Percentiles rank a stretch among this genome's conserved stretches.
Evolutionary conservation across 2,329 filamentous ascomycete genomes (phyloP).

Genomic region (Pseudogymnoascus destructans): DNA sequence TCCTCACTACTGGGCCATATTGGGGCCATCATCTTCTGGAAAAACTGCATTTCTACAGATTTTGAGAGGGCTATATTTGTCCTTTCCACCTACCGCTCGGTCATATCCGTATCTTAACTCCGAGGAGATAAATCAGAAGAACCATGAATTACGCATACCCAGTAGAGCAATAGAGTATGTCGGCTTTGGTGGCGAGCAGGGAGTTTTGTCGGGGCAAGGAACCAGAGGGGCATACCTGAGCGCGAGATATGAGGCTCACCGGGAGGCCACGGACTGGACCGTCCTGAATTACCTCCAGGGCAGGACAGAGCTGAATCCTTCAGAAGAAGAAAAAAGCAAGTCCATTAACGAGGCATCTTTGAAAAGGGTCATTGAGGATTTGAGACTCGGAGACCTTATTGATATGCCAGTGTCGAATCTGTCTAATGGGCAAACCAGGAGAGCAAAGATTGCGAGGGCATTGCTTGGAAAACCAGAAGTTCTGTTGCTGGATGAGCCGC

Average conservation of each 20-base stretch:
- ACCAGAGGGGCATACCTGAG: conserved; percentile 70
- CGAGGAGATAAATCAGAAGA: conserved; percentile 33
- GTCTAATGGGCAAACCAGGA: conserved; percentile 83
- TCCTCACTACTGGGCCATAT: conserved; percentile 64
- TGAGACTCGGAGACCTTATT: conserved; percentile 56
- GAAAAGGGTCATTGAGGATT: conserved; percentile 50
- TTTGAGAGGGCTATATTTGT: conserved; percentile 62
- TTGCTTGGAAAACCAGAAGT: conserved; percentile 68
- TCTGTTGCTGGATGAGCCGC: conserved; percentile 80
- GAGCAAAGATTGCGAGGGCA: conserved; percentile 79
- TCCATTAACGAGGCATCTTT: conserved; percentile 39
- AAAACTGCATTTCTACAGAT: conserved; percentile 75
- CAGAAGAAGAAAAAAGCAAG: conserved; percentile 39
- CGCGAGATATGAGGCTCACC: conserved; percentile 76
- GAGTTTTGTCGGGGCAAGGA: conserved; percentile 39
- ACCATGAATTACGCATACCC: conserved; percentile 41
- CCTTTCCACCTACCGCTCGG: conserved; percentile 60
- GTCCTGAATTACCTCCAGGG: conserved; percentile 69
- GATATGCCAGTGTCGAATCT: conserved; percentile 77
- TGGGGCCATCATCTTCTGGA: conserved; percentile 65
- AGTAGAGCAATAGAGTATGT: conserved; percentile 71
- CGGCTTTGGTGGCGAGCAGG: conserved; percentile 68
- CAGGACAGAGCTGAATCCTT: conserved; percentile 69
- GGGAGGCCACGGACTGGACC: conserved; percentile 80
- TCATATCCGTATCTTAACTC: conserved; percentile 67